Conservation (phyloP, 257 asterid genomes). For the Handroanthus guayacan region DNA sequence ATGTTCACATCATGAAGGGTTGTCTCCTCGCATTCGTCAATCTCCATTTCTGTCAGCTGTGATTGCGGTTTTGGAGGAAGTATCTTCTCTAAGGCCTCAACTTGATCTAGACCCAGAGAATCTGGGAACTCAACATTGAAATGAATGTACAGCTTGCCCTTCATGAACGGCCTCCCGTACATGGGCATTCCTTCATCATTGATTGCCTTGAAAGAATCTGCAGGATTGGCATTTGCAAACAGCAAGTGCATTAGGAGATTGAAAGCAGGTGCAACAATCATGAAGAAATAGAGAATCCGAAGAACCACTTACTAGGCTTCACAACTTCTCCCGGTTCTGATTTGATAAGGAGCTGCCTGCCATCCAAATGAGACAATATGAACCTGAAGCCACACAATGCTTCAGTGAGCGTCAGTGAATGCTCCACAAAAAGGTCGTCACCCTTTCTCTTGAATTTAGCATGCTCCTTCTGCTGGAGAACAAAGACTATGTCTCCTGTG, state of each 20-base stretch:
- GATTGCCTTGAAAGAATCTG: conserved; percentile 63
- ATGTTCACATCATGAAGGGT: conserved; percentile 61
- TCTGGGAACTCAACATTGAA: conserved; percentile 69
- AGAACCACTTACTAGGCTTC: conserved; percentile 61
- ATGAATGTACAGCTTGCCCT: conserved; percentile 63
- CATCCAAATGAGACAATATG: conserved; percentile 61
- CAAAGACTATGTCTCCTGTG: conserved; percentile 72
- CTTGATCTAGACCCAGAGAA: conserved; percentile 46
- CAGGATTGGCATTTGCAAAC: background rate
- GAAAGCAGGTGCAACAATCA: background rate
- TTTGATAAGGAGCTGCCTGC: conserved; percentile 68
- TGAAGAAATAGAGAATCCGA: background rate
- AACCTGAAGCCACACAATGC: conserved; percentile 79
- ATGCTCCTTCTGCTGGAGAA: conserved; percentile 76
- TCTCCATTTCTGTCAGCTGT: conserved; percentile 58
- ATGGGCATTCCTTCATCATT: conserved; percentile 71
- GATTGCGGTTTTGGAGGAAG: conserved; percentile 55
- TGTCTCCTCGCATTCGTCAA: conserved; percentile 70
- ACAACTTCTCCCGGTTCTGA: conserved; percentile 71
- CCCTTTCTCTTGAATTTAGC: conserved; percentile 73
- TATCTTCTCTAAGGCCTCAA: conserved; percentile 44
- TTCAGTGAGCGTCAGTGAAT: conserved; percentile 61
- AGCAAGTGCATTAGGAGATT: background rate
- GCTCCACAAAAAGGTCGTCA: conserved; percentile 73
- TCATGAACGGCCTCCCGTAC: conserved; percentile 67